phyloP scores from a whole-genome alignment of 2,329 filamentous ascomycete species.

The Xylaria sp. region DNA sequence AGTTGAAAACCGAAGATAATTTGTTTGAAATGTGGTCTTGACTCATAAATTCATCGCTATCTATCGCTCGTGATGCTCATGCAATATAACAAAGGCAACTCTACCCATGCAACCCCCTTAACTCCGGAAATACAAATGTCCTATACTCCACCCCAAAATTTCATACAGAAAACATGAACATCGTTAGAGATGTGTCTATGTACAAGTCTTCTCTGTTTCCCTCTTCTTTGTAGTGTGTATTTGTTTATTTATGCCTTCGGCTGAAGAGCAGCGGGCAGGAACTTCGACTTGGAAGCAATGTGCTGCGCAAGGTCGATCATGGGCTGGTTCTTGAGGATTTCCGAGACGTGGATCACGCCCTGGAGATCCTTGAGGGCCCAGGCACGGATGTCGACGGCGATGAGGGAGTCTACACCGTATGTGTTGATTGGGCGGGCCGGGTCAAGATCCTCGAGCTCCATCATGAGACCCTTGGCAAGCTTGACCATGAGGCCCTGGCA shows the following conservation, averaged over 20 bases:
- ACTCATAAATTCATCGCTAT: slow-evolving; percentile 35
- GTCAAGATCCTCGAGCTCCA: slow-evolving; percentile 48
- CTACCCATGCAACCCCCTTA: background rate
- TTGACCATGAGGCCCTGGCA: slow-evolving; percentile 45
- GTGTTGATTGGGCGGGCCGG: slow-evolving; percentile 43
- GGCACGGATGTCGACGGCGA: slow-evolving; percentile 45
- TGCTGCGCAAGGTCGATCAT: slow-evolving; percentile 43
- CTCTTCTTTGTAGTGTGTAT: background rate
- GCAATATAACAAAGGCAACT: slow-evolving; percentile 26
- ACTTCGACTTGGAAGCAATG: slow-evolving; percentile 45
- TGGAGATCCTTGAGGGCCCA: slow-evolving; percentile 46
- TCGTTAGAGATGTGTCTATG: slow-evolving; percentile 14
- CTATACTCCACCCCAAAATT: background rate
- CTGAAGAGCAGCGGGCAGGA: slow-evolving; percentile 41
- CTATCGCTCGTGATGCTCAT: slow-evolving; percentile 30
- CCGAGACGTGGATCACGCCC: slow-evolving; percentile 43
- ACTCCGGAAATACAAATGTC: slow-evolving; percentile 7
- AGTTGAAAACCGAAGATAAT: background rate
- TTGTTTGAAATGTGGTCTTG: slow-evolving; percentile 40
- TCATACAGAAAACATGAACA: slow-evolving; percentile 12
- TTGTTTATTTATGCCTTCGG: slow-evolving; percentile 36
- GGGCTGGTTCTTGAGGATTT: slow-evolving; percentile 43
- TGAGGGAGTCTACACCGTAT: slow-evolving; percentile 46
- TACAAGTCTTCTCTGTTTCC: background rate
- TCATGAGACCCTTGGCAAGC: slow-evolving; percentile 47